Base-by-base conservation (phyloP, 2,329 filamentous ascomycete species). In the Zalaria obscura region DNA sequence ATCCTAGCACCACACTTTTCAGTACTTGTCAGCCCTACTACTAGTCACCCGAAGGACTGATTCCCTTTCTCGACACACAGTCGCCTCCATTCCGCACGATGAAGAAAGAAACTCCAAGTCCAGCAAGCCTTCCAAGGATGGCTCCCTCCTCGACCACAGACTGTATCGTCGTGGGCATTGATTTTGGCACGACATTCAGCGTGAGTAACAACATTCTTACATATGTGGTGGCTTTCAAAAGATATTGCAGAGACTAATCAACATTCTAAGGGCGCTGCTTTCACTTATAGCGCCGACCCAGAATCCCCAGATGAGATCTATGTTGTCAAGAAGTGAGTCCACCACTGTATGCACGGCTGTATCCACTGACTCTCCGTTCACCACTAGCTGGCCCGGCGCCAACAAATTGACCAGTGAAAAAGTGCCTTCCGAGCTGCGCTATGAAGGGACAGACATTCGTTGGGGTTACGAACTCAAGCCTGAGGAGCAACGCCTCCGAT, bases 371-470 rank as follows among this genome's bases (percentile, higher is more conserved):
- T 34, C 25, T 25, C 38, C 34, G 9, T 33, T 11, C 10, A 7
- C n/a, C 4, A 6, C 5, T 25, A 63, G 64, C 39, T 89, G 83
- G 83, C 83, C 83, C 0, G 83, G 83, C 26, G 81, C 81, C 27
- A 87, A 88, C 55, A 82, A 82, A 52, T 85, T 88, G 62, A 87
- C 83, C n/a, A 86, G 81, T 31, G 83, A 89, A 66, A 89, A 89
- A 66, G 83, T 88, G 2, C 83, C 83, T 1, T 86, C 82, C 9
- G 83, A 88, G 58, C 80, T 88, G 43, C 62, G 66, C 41, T 79
- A 81, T 48, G 77, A 77, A 51, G 68, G 72, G 44, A 59, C 47
- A 48, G 46, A 47, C 5, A 60, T 67, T 40, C 81, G 80, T 74
- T 89, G 83, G 83, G 83, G 83, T 0, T 88, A 87, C 57, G 81